Percentiles rank a stretch among this genome's conserved stretches.
Evolutionary conservation across 257 asterid genomes (phyloP).

Genomic region (Solanum phureja): DNA sequence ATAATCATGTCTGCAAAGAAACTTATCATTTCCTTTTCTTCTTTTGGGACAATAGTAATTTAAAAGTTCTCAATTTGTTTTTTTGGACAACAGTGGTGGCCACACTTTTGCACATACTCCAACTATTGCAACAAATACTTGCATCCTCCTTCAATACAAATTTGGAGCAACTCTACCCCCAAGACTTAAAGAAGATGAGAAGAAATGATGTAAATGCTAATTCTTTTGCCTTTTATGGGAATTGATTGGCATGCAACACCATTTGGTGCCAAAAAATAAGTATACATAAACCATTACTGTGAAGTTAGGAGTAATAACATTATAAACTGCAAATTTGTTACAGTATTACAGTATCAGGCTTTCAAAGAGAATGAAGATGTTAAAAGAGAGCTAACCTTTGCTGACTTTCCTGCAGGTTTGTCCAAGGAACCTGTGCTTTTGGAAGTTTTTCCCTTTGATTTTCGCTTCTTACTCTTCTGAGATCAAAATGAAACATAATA

Average conservation of each 20-base stretch:
- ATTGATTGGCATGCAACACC: neutral
- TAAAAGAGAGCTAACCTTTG: constrained; percentile 33
- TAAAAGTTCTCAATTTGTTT: neutral
- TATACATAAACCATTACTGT: neutral
- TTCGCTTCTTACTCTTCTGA: constrained; percentile 45
- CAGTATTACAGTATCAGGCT: neutral
- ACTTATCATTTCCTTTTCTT: neutral
- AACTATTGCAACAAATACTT: neutral
- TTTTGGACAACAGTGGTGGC: neutral
- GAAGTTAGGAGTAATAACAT: neutral
- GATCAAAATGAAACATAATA: neutral
- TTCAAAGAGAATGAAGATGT: neutral
- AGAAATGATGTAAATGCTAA: neutral
- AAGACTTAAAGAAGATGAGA: neutral
- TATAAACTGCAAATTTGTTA: neutral
- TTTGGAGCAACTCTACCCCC: neutral
- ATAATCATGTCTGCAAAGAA: neutral
- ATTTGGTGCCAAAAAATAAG: neutral
- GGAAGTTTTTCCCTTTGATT: constrained; percentile 33
- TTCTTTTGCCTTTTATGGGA: neutral
- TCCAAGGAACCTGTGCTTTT: constrained; percentile 37
- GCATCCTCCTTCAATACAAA: neutral
- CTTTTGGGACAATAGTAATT: neutral
- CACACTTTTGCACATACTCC: neutral
- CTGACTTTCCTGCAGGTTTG: constrained; percentile 25